These are phyloP conservation scores for Chenopodium quinoa DNA, from an alignment of 148 eudicot species.

Conservation along the genomic window DNA sequence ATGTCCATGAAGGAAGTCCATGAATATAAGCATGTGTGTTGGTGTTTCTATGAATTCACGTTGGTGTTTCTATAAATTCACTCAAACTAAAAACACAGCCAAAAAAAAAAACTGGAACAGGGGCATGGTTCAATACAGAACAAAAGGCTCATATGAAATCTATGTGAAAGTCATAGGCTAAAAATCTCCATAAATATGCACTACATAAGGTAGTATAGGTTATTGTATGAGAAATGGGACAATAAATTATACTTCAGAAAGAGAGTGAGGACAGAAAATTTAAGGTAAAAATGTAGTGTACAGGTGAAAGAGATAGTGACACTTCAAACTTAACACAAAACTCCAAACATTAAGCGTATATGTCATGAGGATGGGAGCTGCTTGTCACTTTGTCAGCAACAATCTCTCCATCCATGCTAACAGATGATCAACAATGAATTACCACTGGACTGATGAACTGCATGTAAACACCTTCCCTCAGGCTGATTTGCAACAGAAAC, in stretches of 20 bases:
- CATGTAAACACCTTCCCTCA: constrained; percentile 48
- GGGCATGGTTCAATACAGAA: too few relatives aligned
- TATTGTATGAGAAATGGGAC: not conserved
- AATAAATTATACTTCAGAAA: not conserved
- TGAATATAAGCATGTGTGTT: not conserved
- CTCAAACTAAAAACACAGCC: not conserved
- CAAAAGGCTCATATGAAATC: too few relatives aligned
- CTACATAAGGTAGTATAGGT: too few relatives aligned
- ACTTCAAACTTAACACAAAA: not conserved
- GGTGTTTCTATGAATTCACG: not conserved
- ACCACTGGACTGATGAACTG: constrained; percentile 79
- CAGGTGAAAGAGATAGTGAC: not conserved
- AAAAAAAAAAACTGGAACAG: too few relatives aligned
- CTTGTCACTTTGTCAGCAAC: not conserved
- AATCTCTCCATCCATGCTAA: not conserved
- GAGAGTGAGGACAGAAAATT: not conserved
- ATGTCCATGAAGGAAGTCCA: not conserved
- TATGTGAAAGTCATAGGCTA: too few relatives aligned
- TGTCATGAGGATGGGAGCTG: not conserved
- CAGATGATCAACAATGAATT: constrained; percentile 22
- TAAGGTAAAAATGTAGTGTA: not conserved
- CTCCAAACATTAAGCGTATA: not conserved
- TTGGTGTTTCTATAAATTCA: not conserved
- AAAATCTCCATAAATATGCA: too few relatives aligned
- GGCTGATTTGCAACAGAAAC: constrained; percentile 41